phyloP scores from a whole-genome alignment of 352 stramenopile species.

The Globisporangium cederbergense region DNA sequence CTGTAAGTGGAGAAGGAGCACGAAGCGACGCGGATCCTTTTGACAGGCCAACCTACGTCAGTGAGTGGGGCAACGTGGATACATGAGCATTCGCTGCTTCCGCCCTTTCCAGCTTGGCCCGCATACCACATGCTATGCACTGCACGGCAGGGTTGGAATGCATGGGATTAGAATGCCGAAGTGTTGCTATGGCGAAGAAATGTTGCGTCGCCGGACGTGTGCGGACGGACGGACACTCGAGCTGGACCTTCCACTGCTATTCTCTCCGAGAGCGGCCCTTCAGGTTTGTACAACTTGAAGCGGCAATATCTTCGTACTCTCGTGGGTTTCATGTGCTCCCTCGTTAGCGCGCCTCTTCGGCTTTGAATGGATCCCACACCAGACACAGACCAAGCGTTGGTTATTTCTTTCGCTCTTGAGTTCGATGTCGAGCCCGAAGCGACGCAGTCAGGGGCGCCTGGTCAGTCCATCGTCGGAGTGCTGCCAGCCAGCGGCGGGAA shows the following conservation, averaged over 20 bases:
- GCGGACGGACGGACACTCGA: neutral
- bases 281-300: neutral
- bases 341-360: slow-evolving; percentile 1
- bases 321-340: neutral
- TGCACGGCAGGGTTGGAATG: too few relatives aligned
- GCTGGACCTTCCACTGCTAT: slow-evolving; percentile 1
- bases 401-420: neutral
- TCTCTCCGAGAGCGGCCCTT: neutral
- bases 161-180: too few relatives aligned
- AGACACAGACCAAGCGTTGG: neutral
- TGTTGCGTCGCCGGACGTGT: neutral
- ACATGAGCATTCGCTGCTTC: neutral
- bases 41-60: neutral
- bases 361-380: neutral
- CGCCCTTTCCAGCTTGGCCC: neutral
- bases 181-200: too few relatives aligned
- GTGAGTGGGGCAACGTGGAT: neutral
- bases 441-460: neutral
- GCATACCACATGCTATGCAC: too few relatives aligned
- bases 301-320: neutral
- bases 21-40: slow-evolving; percentile 1
- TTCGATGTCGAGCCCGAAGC: slow-evolving; percentile 1
- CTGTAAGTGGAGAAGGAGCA: slow-evolving; percentile 4
- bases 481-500: neutral
- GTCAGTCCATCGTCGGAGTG: neutral